Evolutionary conservation across 1,139 yeast genomes (phyloP).

Genomic region (Candida albicans): DNA sequence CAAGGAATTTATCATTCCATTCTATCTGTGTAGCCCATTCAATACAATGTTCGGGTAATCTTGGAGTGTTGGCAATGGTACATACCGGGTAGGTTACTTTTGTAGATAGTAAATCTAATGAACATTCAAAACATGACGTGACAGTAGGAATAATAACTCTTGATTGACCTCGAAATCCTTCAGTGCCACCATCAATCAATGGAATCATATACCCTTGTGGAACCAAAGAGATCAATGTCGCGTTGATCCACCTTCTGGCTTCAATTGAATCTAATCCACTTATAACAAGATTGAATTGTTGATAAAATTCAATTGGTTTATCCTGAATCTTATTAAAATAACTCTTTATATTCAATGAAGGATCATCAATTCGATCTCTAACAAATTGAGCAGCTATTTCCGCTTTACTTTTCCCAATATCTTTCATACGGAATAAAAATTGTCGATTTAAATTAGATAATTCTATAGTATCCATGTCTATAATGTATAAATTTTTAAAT

Average conservation of each 20-base stretch:
- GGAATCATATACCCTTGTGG: slow-evolving; percentile 59
- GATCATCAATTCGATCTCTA: slow-evolving; percentile 42
- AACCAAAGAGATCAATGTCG: slow-evolving; percentile 65
- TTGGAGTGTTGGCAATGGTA: slow-evolving; percentile 91
- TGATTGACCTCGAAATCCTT: slow-evolving; percentile 91
- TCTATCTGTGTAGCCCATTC: slow-evolving; percentile 85
- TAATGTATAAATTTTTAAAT: slow-evolving; percentile 71
- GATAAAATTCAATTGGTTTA: slow-evolving; percentile 61
- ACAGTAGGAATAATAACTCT: slow-evolving; percentile 83
- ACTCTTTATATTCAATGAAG: slow-evolving; percentile 50
- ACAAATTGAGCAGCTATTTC: slow-evolving; percentile 71
- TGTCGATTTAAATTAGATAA: slow-evolving; percentile 88
- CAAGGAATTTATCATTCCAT: slow-evolving; percentile 61
- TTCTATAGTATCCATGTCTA: slow-evolving; percentile 96
- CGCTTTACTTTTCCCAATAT: slow-evolving; percentile 83
- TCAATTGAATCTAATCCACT: slow-evolving; percentile 91
- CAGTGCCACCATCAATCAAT: slow-evolving; percentile 92
- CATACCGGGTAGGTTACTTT: slow-evolving; percentile 84
- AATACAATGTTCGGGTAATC: slow-evolving; percentile 91
- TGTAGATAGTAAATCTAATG: slow-evolving; percentile 71
- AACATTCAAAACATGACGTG: slow-evolving; percentile 91
- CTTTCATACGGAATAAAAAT: slow-evolving; percentile 70
- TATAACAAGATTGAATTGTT: slow-evolving; percentile 68
- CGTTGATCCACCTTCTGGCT: slow-evolving; percentile 91
- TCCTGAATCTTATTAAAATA: slow-evolving; percentile 75